These are phyloP conservation scores for Backusella circina DNA, from an alignment of 192 early-diverging fungal genomes.

Conservation along the genomic window DNA sequence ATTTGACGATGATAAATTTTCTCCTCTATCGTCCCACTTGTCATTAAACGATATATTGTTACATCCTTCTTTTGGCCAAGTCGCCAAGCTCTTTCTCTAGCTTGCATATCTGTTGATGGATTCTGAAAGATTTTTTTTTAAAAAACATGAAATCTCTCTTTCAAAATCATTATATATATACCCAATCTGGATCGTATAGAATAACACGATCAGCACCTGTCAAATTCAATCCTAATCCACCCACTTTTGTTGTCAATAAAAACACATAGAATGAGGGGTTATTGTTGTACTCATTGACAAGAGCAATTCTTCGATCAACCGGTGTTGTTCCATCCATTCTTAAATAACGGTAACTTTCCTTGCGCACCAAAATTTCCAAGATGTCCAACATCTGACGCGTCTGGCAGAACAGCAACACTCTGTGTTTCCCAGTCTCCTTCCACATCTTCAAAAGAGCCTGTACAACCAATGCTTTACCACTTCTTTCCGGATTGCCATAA, in stretches of 20 bases:
- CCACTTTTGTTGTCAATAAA: conserved; percentile 95
- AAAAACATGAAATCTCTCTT: too few relatives aligned
- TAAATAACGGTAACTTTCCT: conserved; percentile 58
- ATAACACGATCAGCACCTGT: conserved; percentile 93
- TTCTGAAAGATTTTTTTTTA: too few relatives aligned
- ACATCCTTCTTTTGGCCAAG: conserved; percentile 87
- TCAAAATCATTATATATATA: background rate
- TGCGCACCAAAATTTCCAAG: conserved; percentile 69
- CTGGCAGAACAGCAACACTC: conserved; percentile 90
- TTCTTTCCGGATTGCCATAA: conserved; percentile 60
- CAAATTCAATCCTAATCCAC: conserved; percentile 93
- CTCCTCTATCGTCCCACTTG: conserved; percentile 90
- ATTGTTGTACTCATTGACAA: conserved; percentile 87
- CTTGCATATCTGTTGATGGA: conserved; percentile 93
- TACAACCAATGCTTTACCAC: conserved; percentile 92
- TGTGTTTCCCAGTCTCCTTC: conserved; percentile 72
- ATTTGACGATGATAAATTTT: conserved; percentile 98
- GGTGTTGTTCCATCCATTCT: conserved; percentile 98
- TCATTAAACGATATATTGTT: conserved; percentile 94
- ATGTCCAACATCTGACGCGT: conserved; percentile 96
- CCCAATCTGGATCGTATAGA: conserved; percentile 97
- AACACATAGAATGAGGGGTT: conserved; percentile 76
- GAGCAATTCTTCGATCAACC: conserved; percentile 73
- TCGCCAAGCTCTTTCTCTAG: conserved; percentile 93
- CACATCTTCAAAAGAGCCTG: conserved; percentile 81